Percentiles rank a stretch among this genome's conserved stretches.
These are phyloP conservation scores for Pythium plurisporium DNA, from an alignment of 352 stramenopile genomes.

Conservation along the genomic window DNA sequence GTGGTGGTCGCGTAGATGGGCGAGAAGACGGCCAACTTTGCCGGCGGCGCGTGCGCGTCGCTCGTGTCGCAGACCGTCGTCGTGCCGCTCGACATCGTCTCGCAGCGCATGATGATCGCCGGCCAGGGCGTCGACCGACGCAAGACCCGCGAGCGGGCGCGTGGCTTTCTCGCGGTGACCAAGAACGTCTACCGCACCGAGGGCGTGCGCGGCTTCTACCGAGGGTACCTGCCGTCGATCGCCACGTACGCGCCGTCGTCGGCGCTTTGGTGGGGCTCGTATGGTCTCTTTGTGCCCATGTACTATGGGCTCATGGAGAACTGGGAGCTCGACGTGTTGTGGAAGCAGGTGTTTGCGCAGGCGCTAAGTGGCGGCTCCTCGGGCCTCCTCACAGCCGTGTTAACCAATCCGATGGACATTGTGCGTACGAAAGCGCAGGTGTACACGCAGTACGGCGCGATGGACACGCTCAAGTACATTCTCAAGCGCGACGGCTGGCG, in stretches of 20 bases:
- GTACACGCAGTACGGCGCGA: slow-evolving; percentile 80
- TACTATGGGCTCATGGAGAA: slow-evolving; percentile 61
- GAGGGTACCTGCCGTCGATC: slow-evolving; percentile 80
- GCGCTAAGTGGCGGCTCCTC: slow-evolving; percentile 69
- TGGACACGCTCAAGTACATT: slow-evolving; percentile 84
- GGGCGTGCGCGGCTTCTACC: slow-evolving; percentile 76
- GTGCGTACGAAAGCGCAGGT: slow-evolving; percentile 81
- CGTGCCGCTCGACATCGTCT: slow-evolving; percentile 86
- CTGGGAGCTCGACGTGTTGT: slow-evolving; percentile 64
- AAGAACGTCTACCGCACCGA: slow-evolving; percentile 61
- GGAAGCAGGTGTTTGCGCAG: slow-evolving; percentile 83
- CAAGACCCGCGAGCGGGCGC: slow-evolving; percentile 50
- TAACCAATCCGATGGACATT: slow-evolving; percentile 89
- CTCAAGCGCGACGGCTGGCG: slow-evolving; percentile 62
- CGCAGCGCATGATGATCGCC: slow-evolving; percentile 87
- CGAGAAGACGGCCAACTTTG: slow-evolving; percentile 75
- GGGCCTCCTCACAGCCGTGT: slow-evolving; percentile 71
- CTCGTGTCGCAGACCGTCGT: slow-evolving; percentile 84
- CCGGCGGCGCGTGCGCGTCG: slow-evolving; percentile 66
- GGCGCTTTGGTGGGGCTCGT: slow-evolving; percentile 85
- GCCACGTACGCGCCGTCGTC: slow-evolving; percentile 84
- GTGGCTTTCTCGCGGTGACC: slow-evolving; percentile 55
- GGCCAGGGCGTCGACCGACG: slow-evolving; percentile 61
- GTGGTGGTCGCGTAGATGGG: slow-evolving; percentile 1
- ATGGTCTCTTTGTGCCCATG: slow-evolving; percentile 70